These are phyloP conservation scores for Lactarius vividus DNA, from an alignment of 768 basidiomycete genomes.

Conservation along the genomic window DNA sequence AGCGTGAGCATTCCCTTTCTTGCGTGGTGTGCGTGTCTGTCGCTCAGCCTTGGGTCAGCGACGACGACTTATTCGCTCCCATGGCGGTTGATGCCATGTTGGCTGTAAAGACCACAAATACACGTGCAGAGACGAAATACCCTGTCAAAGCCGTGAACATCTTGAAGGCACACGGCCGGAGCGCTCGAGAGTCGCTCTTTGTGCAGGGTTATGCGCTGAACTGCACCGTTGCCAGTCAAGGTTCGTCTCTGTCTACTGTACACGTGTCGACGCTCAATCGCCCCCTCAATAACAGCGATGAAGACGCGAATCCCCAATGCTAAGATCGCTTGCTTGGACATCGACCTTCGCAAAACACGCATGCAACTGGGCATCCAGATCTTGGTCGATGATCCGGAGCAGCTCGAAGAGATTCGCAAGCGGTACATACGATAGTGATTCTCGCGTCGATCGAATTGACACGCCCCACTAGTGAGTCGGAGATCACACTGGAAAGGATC, in stretches of 20 bases:
- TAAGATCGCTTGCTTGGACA: conserved; percentile 98
- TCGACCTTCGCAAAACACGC: conserved; percentile 92
- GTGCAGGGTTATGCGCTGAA: conserved; percentile 97
- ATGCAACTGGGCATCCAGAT: conserved; percentile 99
- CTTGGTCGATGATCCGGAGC: conserved; percentile 92
- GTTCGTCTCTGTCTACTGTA: conserved; percentile 43
- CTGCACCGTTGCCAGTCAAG: conserved; percentile 98
- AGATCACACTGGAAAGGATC: conserved; percentile 93
- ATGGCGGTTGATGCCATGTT: conserved; percentile 99
- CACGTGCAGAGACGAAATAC: conserved; percentile 95
- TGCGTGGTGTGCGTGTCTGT: conserved; percentile 7
- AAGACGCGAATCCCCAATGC: conserved; percentile 90
- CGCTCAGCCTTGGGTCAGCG: conserved; percentile 47
- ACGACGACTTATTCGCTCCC: conserved; percentile 96
- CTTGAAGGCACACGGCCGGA: conserved; percentile 95
- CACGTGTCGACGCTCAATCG: not conserved
- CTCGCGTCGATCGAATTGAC: conserved; percentile 12
- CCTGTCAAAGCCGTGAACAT: conserved; percentile 99
- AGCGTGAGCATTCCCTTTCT: conserved; percentile 61
- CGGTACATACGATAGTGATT: conserved; percentile 48
- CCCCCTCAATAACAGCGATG: conserved; percentile 64
- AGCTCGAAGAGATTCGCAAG: conserved; percentile 93
- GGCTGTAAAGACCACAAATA: conserved; percentile 91
- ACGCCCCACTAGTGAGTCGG: conserved; percentile 68
- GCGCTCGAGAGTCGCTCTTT: conserved; percentile 90